Percentiles rank a stretch among this genome's conserved stretches.
phyloP scores from a whole-genome alignment of 2,329 filamentous ascomycete species.

The Ceratocystis cacaofunesta region DNA sequence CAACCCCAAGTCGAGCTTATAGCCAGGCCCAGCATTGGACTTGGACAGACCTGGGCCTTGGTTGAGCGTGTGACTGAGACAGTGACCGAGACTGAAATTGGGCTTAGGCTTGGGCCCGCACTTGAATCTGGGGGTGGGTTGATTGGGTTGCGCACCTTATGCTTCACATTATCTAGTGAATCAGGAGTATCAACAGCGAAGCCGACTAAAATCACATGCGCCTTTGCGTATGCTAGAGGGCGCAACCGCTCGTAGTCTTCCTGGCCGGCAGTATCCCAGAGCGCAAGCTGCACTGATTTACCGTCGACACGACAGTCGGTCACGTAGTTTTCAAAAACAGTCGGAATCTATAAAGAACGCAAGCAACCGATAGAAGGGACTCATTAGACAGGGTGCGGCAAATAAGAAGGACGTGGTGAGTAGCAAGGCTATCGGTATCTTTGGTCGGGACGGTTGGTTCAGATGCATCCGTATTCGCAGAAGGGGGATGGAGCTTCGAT shows the following conservation, averaged over 20 bases:
- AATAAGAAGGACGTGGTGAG: not conserved
- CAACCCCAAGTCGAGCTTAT: too few species aligned
- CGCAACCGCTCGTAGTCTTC: slow-evolving; percentile 96
- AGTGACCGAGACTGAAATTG: not conserved
- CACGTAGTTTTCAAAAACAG: slow-evolving; percentile 98
- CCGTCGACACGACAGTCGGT: slow-evolving; percentile 97
- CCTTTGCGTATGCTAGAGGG: slow-evolving; percentile 89
- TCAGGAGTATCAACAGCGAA: slow-evolving; percentile 93
- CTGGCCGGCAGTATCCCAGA: slow-evolving; percentile 99
- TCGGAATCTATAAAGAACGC: slow-evolving; percentile 57
- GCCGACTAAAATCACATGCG: slow-evolving; percentile 90
- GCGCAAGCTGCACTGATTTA: slow-evolving; percentile 90
- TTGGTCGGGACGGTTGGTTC: not conserved
- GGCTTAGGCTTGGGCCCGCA: not conserved
- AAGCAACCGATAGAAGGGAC: not conserved
- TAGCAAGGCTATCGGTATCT: not conserved
- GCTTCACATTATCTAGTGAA: slow-evolving; percentile 93
- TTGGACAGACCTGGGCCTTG: too few species aligned
- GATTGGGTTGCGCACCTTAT: slow-evolving; percentile 52
- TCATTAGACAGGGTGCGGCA: not conserved
- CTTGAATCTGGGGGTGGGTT: not conserved
- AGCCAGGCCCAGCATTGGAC: too few species aligned
- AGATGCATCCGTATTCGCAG: not conserved
- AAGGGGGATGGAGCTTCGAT: not conserved
- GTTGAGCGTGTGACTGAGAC: not conserved